These are phyloP conservation scores for Tricholoma saponaceum DNA, from an alignment of 768 basidiomycete genomes.

Conservation along the genomic window DNA sequence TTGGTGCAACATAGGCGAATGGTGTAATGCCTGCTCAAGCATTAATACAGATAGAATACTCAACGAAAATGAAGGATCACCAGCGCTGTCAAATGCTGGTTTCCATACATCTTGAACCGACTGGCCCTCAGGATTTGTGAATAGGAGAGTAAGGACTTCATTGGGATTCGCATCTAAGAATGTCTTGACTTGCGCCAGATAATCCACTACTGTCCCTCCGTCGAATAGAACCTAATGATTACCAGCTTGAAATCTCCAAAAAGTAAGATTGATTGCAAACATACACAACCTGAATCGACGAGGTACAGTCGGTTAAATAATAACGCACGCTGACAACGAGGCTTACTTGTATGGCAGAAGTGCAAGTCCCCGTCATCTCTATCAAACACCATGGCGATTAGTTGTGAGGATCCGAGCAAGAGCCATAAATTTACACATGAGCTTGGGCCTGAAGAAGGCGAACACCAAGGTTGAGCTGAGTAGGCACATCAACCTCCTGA, in stretches of 20 bases:
- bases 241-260: neutral
- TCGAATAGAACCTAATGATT: conserved; percentile 43
- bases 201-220: conserved; percentile 45
- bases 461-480: conserved; percentile 48
- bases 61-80: conserved; percentile 18
- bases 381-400: neutral
- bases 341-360: conserved; percentile 66
- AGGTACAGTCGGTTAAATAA: neutral
- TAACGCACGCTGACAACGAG: neutral
- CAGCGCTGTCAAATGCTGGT: conserved; percentile 47
- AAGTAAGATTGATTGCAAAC: conserved; percentile 7
- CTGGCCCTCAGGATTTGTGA: conserved; percentile 61
- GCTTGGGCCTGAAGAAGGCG: conserved; percentile 59
- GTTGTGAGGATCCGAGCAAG: neutral
- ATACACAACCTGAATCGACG: conserved; percentile 29
- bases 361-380: conserved; percentile 44
- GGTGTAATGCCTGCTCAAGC: conserved; percentile 33
- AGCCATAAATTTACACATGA: conserved; percentile 30
- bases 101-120: conserved; percentile 47
- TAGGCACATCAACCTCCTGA: conserved; percentile 47
- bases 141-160: conserved; percentile 61
- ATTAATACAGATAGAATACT: neutral
- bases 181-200: conserved; percentile 48
- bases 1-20: conserved; percentile 48
- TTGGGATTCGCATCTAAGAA: conserved; percentile 60